Conservation (phyloP, 2,329 filamentous ascomycete species). For the Daldinia sp. region DNA sequence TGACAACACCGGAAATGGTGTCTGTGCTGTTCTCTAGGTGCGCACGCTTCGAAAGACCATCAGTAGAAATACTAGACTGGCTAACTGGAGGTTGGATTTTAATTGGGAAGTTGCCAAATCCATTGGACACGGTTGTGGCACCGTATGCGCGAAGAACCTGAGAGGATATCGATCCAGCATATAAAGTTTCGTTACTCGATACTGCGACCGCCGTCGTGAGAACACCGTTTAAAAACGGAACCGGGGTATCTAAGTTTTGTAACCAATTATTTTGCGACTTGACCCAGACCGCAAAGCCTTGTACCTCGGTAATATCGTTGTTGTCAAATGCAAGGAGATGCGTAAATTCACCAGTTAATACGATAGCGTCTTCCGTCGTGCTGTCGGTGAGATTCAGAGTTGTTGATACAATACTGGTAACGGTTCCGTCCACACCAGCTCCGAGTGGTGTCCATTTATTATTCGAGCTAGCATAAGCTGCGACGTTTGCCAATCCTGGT, state of each 20-base stretch:
- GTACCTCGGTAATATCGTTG: slow-evolving; percentile 66
- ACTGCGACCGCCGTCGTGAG: slow-evolving; percentile 75
- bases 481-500: slow-evolving; percentile 76
- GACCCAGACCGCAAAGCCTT: slow-evolving; percentile 91
- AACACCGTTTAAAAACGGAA: slow-evolving; percentile 74
- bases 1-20: slow-evolving; percentile 72
- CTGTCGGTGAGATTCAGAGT: slow-evolving; percentile 78
- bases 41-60: slow-evolving; percentile 57
- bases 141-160: slow-evolving; percentile 77
- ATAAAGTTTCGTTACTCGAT: slow-evolving; percentile 70
- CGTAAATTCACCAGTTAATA: slow-evolving; percentile 82
- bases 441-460: slow-evolving; percentile 82
- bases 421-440: slow-evolving; percentile 82
- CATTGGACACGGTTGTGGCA: slow-evolving; percentile 70
- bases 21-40: slow-evolving; percentile 48
- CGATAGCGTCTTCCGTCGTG: slow-evolving; percentile 75
- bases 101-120: slow-evolving; percentile 65
- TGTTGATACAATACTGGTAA: slow-evolving; percentile 78
- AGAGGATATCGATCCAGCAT: slow-evolving; percentile 84
- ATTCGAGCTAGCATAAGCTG: slow-evolving; percentile 73
- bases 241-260: slow-evolving; percentile 73
- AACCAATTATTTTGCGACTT: slow-evolving; percentile 88
- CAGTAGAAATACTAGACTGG: slow-evolving; percentile 46
- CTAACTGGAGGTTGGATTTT: slow-evolving; percentile 55
- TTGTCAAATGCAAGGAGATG: slow-evolving; percentile 73